phyloP scores from a whole-genome alignment of 2,329 filamentous ascomycete genomes.

The Fusarium fracticaudum region DNA sequence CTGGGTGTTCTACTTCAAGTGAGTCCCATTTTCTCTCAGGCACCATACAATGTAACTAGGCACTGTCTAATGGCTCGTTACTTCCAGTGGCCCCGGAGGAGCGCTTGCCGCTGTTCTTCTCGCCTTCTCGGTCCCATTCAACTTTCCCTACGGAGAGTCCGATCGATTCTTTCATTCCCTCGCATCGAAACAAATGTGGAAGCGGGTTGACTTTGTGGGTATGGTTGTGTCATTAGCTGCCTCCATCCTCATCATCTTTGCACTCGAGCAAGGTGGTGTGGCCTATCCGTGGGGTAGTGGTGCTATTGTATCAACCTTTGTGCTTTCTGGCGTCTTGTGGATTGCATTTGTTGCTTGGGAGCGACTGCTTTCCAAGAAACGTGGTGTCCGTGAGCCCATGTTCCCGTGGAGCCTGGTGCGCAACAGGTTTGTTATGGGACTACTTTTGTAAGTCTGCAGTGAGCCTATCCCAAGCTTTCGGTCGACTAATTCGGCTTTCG shows the following conservation, averaged over 20 bases:
- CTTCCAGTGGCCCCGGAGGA: not conserved
- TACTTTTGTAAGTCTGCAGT: not conserved
- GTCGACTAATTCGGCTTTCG: not conserved
- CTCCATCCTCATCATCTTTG: slow-evolving; percentile 57
- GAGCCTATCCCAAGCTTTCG: not conserved
- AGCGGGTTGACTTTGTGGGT: slow-evolving; percentile 31
- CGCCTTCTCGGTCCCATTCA: slow-evolving; percentile 2
- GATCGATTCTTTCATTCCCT: not conserved
- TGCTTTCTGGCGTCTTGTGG: slow-evolving; percentile 3
- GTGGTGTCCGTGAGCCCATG: not conserved
- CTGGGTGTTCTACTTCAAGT: slow-evolving; percentile 19
- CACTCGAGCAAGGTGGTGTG: slow-evolving; percentile 55
- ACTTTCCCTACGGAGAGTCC: slow-evolving; percentile 1
- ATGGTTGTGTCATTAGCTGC: slow-evolving; percentile 50
- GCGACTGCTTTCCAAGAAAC: not conserved
- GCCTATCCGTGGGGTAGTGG: slow-evolving; percentile 54
- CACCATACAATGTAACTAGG: not conserved
- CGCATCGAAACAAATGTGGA: not conserved
- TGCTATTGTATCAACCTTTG: slow-evolving; percentile 46
- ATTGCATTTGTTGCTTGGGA: slow-evolving; percentile 20
- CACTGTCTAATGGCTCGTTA: too few species aligned
- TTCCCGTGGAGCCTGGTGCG: not conserved
- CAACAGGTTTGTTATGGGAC: not conserved
- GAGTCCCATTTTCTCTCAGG: not conserved
- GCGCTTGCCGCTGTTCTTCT: slow-evolving; percentile 5